Evolutionary conservation across 2,329 filamentous ascomycete species (phyloP).

Genomic region (Monilinia laxa): DNA sequence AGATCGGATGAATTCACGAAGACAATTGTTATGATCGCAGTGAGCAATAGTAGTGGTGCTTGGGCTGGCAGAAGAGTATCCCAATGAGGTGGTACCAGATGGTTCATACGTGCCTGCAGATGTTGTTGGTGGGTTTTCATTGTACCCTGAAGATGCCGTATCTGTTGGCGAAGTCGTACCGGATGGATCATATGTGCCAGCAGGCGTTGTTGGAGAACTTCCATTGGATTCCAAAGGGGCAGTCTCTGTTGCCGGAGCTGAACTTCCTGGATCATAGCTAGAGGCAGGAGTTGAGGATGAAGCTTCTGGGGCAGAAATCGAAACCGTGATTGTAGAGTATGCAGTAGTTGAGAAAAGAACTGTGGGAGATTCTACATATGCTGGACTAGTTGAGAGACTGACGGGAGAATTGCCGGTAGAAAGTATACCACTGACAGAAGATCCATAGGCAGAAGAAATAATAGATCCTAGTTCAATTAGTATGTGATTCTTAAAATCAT

Average conservation of each 20-base stretch:
- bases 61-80: neutral
- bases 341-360: conserved; percentile 5
- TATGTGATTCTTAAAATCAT: neutral
- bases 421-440: conserved; percentile 5
- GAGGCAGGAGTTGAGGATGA: conserved; percentile 16
- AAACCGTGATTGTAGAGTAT: conserved; percentile 16
- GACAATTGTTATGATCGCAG: conserved; percentile 35
- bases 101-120: too few relatives aligned
- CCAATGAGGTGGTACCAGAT: conserved; percentile 12
- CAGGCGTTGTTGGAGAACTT: neutral
- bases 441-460: conserved; percentile 1
- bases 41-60: conserved; percentile 22
- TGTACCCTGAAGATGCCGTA: too few relatives aligned
- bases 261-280: conserved; percentile 22
- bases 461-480: conserved; percentile 15
- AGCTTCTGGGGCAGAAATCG: conserved; percentile 4
- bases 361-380: conserved; percentile 15
- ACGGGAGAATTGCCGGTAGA: conserved; percentile 17
- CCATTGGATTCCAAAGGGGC: neutral
- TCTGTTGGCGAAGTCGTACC: conserved; percentile 9
- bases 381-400: conserved; percentile 4
- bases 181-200: conserved; percentile 1
- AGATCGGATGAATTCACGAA: conserved; percentile 32
- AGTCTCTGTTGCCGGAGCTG: neutral
- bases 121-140: too few relatives aligned